Evolutionary conservation across 805 yeast genomes (phyloP).

Genomic region (Ogataea corticis): DNA sequence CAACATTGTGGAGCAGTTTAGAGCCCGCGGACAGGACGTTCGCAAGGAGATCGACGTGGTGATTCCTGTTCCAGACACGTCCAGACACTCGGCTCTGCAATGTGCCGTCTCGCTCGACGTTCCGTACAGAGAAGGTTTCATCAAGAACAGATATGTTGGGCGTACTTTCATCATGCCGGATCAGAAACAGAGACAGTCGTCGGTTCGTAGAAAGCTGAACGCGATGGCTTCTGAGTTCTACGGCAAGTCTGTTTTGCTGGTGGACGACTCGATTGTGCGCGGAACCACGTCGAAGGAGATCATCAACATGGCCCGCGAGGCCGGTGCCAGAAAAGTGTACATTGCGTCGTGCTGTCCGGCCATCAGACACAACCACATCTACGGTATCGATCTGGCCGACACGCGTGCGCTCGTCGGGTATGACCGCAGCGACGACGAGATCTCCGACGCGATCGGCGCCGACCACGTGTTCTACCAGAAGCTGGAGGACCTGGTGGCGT

Average conservation of each 20-base stretch:
- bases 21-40: conserved; percentile 41
- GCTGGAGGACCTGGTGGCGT: conserved; percentile 75
- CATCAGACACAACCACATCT: conserved; percentile 92
- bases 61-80: conserved; percentile 97
- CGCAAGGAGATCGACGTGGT: conserved; percentile 81
- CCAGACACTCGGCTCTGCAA: conserved; percentile 93
- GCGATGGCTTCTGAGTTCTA: conserved; percentile 94
- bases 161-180: conserved; percentile 98
- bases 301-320: conserved; percentile 97
- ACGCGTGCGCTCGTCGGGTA: conserved; percentile 91
- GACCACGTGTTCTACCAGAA: conserved; percentile 89
- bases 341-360: conserved; percentile 98
- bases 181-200: conserved; percentile 89
- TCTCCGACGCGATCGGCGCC: conserved; percentile 80
- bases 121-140: conserved; percentile 95
- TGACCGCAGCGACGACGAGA: conserved; percentile 69
- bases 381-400: conserved; percentile 97
- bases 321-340: conserved; percentile 94
- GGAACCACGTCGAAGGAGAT: conserved; percentile 97
- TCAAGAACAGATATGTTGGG: conserved; percentile 95
- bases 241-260: conserved; percentile 81
- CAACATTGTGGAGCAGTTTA: conserved; percentile 51
- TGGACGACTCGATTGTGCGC: conserved; percentile 96
- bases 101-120: conserved; percentile 79
- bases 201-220: conserved; percentile 91